Percentiles rank a stretch among this genome's conserved stretches.
These are phyloP conservation scores for Onygenales sp. DNA, from an alignment of 2,329 filamentous ascomycete species.

Conservation along the genomic window DNA sequence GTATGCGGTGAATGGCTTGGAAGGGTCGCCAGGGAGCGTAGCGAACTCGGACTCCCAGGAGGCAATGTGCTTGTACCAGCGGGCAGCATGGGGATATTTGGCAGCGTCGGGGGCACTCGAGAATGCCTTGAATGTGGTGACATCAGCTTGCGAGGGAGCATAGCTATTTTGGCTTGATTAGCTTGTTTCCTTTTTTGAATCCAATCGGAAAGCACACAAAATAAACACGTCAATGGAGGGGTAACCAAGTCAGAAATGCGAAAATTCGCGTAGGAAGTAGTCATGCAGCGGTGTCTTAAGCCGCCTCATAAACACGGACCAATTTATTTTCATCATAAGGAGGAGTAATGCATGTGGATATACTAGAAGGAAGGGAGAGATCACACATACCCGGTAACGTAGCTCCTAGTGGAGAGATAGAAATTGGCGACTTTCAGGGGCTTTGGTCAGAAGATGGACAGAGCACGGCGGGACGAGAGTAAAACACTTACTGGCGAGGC, in stretches of 20 bases:
- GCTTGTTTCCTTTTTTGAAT: neutral
- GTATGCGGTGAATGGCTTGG: constrained; percentile 81
- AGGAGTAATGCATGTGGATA: constrained; percentile 13
- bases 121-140: constrained; percentile 87
- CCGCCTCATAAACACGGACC: constrained; percentile 94
- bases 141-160: constrained; percentile 84
- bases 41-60: constrained; percentile 89
- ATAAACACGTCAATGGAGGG: constrained; percentile 11
- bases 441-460: constrained; percentile 12
- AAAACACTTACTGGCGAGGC: constrained; percentile 46
- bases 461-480: constrained; percentile 11
- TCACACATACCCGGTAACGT: constrained; percentile 68
- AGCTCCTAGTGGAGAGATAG: constrained; percentile 55
- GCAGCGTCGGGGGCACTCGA: constrained; percentile 62
- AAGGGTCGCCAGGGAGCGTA: constrained; percentile 80
- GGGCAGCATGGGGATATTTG: constrained; percentile 88
- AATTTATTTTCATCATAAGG: constrained; percentile 68
- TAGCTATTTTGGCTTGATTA: constrained; percentile 36
- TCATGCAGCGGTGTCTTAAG: constrained; percentile 83
- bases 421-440: constrained; percentile 34
- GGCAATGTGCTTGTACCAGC: constrained; percentile 99
- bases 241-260: constrained; percentile 60
- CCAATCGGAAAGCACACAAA: neutral
- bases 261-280: constrained; percentile 58
- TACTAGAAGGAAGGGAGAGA: constrained; percentile 15